Conservation (phyloP, 371 early-diverging fungal species). For the Mucor plumbeus region DNA sequence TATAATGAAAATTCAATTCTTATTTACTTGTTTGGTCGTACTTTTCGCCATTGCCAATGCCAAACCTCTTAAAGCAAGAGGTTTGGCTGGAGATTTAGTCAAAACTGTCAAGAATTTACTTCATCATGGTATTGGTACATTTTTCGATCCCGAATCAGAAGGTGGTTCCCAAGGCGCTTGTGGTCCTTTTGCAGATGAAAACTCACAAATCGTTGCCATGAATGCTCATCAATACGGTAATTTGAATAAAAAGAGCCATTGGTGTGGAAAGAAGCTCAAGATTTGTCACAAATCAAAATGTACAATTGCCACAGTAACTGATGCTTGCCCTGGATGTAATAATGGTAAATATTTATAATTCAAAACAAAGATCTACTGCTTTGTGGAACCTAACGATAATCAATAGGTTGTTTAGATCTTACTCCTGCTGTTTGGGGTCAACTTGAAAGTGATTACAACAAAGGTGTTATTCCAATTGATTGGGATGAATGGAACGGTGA, state of each 20-base stretch:
- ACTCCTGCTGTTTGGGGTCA: conserved; percentile 64
- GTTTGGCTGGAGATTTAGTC: conserved; percentile 13
- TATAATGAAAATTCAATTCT: conserved; percentile 16
- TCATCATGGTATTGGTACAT: conserved; percentile 29
- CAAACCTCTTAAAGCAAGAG: conserved; percentile 23
- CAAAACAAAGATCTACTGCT: background rate
- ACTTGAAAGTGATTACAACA: conserved; percentile 45
- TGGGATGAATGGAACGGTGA: conserved; percentile 45
- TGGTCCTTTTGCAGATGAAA: conserved; percentile 33
- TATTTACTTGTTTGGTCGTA: conserved; percentile 4
- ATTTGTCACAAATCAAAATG: conserved; percentile 31
- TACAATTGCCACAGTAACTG: conserved; percentile 37
- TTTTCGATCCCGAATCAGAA: conserved; percentile 40
- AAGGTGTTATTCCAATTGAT: conserved; percentile 61
- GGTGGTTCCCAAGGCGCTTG: conserved; percentile 41
- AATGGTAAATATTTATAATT: conserved; percentile 25
- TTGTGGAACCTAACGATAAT: background rate
- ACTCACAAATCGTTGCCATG: conserved; percentile 46
- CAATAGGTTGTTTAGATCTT: conserved; percentile 50
- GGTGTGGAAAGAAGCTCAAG: conserved; percentile 45
- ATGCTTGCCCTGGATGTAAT: conserved; percentile 44
- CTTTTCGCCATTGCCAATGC: background rate
- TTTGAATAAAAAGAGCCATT: conserved; percentile 34
- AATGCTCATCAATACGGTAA: conserved; percentile 45
- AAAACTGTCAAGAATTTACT: conserved; percentile 13